A percentile compares a stretch with the other conserved stretches of the same genome.
Evolutionary conservation across 345 rosid genomes (phyloP).

Genomic region (Dipteronia dyeriana): DNA sequence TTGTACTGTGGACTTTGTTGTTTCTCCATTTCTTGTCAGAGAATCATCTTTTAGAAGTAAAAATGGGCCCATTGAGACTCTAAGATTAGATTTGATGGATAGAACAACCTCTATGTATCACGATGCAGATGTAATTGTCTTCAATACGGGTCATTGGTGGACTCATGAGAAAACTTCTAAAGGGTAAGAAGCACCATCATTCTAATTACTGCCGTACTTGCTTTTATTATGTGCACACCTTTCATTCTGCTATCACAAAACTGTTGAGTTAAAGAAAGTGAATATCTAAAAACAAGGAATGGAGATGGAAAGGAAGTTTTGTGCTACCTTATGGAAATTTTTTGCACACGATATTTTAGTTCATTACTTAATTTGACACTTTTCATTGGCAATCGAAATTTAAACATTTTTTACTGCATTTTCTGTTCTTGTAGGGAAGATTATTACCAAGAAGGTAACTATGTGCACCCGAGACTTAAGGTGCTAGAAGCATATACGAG

Average conservation of each 20-base stretch:
- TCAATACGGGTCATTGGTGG: constrained; percentile 99
- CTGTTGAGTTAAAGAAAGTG: background rate
- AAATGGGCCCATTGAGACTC: constrained; percentile 65
- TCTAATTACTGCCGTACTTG: background rate
- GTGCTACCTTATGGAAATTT: background rate
- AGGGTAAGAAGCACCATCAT: constrained; percentile 53
- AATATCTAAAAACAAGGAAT: background rate
- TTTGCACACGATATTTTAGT: background rate
- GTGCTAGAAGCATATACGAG: constrained; percentile 77
- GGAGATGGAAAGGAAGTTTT: background rate
- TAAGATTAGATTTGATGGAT: constrained; percentile 89
- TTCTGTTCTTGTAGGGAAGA: constrained; percentile 49
- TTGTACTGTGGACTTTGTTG: constrained; percentile 82
- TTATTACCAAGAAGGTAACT: constrained; percentile 84
- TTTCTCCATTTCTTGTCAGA: constrained; percentile 80
- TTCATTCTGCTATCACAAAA: background rate
- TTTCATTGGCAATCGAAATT: background rate
- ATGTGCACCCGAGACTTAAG: constrained; percentile 72
- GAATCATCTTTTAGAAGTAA: constrained; percentile 57
- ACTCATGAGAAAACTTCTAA: constrained; percentile 92
- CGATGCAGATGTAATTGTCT: constrained; percentile 77
- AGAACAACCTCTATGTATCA: constrained; percentile 61
- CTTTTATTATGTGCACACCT: background rate
- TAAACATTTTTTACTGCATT: constrained; percentile 4
- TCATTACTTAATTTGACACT: background rate